Conservation (phyloP, 495 filamentous ascomycete species). For the Lophium mytilinum region DNA sequence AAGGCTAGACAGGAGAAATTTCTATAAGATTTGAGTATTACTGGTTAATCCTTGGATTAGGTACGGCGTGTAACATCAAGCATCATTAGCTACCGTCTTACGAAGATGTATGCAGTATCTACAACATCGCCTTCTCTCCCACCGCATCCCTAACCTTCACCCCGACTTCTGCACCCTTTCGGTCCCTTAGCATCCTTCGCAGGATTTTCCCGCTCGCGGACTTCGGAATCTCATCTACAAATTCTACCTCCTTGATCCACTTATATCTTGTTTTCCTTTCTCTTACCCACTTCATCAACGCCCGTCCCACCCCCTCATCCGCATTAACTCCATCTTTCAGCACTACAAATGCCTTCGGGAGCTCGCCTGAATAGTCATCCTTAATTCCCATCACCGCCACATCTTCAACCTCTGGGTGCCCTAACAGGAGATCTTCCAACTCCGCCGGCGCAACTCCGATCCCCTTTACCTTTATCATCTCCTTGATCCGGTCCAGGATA, state of each 20-base stretch:
- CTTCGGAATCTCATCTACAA: slow-evolving; percentile 57
- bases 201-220: slow-evolving; percentile 62
- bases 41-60: no score
- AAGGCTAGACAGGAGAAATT: no score
- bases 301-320: slow-evolving; percentile 31
- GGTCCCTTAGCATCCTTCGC: slow-evolving; percentile 47
- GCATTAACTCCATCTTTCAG: slow-evolving; percentile 35
- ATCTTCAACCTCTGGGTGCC: slow-evolving; percentile 51
- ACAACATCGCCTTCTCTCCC: slow-evolving; percentile 38
- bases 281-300: slow-evolving; percentile 49
- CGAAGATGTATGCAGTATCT: no score
- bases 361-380: slow-evolving; percentile 55
- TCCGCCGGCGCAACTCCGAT: slow-evolving; percentile 64
- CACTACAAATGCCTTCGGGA: slow-evolving; percentile 57
- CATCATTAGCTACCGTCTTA: no score
- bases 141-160: slow-evolving; percentile 35
- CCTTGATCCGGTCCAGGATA: slow-evolving; percentile 71
- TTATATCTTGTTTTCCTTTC: slow-evolving; percentile 56
- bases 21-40: no score
- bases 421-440: slow-evolving; percentile 55
- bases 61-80: no score
- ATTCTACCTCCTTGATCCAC: slow-evolving; percentile 58
- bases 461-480: slow-evolving; percentile 70
- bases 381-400: slow-evolving; percentile 49
- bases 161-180: slow-evolving; percentile 24